Percentiles rank a stretch among this genome's conserved stretches.
phyloP scores from a whole-genome alignment of 2,329 filamentous ascomycete species.

The Cladosporium halotolerans region DNA sequence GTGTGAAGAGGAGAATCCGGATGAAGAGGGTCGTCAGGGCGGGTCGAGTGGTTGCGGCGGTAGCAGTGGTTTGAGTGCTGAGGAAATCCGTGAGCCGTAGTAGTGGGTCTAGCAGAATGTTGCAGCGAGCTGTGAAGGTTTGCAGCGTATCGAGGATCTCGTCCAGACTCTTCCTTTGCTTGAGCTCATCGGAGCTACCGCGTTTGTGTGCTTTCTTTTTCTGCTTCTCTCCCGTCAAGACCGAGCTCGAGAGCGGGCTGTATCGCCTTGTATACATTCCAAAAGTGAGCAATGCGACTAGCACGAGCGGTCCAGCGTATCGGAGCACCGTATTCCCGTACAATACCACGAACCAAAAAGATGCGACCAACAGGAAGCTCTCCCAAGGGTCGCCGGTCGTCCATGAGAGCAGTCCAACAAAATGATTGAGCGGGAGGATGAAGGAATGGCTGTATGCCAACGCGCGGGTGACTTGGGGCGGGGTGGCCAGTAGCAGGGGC shows the following conservation, averaged over 20 bases:
- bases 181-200: slow-evolving; percentile 37
- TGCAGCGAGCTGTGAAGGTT: slow-evolving; percentile 84
- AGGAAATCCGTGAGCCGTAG: slow-evolving; percentile 87
- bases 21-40: slow-evolving; percentile 86
- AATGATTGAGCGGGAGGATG: slow-evolving; percentile 76
- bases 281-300: slow-evolving; percentile 71
- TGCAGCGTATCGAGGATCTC: slow-evolving; percentile 94
- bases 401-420: slow-evolving; percentile 85
- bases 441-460: slow-evolving; percentile 96
- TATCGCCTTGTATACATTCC: slow-evolving; percentile 91
- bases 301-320: slow-evolving; percentile 73
- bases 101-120: slow-evolving; percentile 83
- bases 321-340: slow-evolving; percentile 82
- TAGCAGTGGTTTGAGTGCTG: slow-evolving; percentile 74
- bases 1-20: slow-evolving; percentile 79
- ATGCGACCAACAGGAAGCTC: slow-evolving; percentile 80
- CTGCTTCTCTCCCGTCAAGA: slow-evolving; percentile 60
- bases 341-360: slow-evolving; percentile 78
- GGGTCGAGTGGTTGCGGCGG: slow-evolving; percentile 82
- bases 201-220: slow-evolving; percentile 34
- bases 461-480: slow-evolving; percentile 87
- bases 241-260: slow-evolving; percentile 81
- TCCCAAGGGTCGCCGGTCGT: slow-evolving; percentile 92
- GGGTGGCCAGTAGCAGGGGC: slow-evolving; percentile 83
- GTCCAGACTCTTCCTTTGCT: slow-evolving; percentile 79